phyloP scores from a whole-genome alignment of 768 basidiomycete species.

The Pilatotrama ljubarskyi region DNA sequence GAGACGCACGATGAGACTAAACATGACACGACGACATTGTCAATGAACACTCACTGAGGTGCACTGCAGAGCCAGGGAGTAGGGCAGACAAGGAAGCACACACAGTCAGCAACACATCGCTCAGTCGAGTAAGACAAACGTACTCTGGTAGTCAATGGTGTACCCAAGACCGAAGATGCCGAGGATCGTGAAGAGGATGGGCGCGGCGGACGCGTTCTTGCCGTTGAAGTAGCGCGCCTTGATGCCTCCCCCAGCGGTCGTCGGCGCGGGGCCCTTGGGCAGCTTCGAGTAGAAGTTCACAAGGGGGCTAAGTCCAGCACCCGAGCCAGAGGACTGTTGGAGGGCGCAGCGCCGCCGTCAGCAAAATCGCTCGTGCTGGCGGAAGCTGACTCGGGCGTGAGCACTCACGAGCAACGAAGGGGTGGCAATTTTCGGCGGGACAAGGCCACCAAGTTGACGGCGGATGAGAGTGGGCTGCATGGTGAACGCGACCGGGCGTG shows the following conservation, averaged over 20 bases:
- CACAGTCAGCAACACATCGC: conserved; percentile 15
- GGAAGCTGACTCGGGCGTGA: not conserved
- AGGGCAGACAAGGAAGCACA: not conserved
- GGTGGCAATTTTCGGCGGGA: conserved; percentile 95
- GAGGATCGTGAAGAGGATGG: conserved; percentile 61
- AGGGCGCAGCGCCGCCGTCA: not conserved
- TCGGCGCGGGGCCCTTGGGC: conserved; percentile 80
- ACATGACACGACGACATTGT: not conserved
- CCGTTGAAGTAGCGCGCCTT: conserved; percentile 84
- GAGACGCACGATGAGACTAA: conserved; percentile 25
- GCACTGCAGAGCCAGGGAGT: conserved; percentile 51
- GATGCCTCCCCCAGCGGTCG: conserved; percentile 59
- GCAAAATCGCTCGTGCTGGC: not conserved
- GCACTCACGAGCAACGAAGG: conserved; percentile 79
- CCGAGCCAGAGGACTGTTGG: conserved; percentile 73
- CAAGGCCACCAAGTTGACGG: conserved; percentile 79
- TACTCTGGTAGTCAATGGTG: conserved; percentile 88
- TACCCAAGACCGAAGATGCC: conserved; percentile 78
- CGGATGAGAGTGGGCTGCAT: conserved; percentile 87
- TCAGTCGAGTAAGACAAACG: conserved; percentile 35
- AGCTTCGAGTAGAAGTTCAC: conserved; percentile 97
- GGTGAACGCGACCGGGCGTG: conserved; percentile 30
- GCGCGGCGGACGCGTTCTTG: conserved; percentile 78
- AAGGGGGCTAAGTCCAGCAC: conserved; percentile 77
- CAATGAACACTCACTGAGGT: conserved; percentile 63